A percentile compares a stretch with the other conserved stretches of the same genome.
phyloP scores from a whole-genome alignment of 106 monocot species.

The Allium cepa region DNA sequence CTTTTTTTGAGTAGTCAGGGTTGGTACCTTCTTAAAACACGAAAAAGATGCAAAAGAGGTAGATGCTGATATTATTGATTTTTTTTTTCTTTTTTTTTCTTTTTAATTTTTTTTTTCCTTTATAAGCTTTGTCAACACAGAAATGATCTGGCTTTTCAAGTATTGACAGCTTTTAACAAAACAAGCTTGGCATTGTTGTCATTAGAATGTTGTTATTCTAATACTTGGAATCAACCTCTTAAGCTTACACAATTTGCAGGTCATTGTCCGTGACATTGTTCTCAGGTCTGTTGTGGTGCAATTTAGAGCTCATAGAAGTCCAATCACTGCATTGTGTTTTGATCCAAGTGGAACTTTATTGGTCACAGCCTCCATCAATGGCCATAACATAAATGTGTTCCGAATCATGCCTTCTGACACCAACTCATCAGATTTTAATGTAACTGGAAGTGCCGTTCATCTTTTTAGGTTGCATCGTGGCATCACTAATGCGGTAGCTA shows the following conservation, averaged over 20 bases:
- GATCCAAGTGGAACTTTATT: conserved; percentile 90
- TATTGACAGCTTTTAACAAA: background rate
- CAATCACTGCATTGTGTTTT: conserved; percentile 90
- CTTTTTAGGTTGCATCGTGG: conserved; percentile 93
- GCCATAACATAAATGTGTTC: conserved; percentile 85
- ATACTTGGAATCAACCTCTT: conserved; percentile 2
- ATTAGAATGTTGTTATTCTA: background rate
- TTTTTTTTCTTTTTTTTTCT: too few species aligned
- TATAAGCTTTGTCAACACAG: too few species aligned
- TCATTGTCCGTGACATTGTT: conserved; percentile 86
- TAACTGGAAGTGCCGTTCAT: conserved; percentile 49
- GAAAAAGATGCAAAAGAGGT: too few species aligned
- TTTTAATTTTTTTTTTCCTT: too few species aligned
- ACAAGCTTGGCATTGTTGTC: background rate
- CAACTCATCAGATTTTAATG: conserved; percentile 25
- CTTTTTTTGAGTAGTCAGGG: too few species aligned
- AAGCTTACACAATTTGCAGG: conserved; percentile 25
- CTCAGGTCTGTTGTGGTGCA: conserved; percentile 78
- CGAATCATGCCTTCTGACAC: conserved; percentile 54
- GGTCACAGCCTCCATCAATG: conserved; percentile 86
- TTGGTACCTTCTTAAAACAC: too few species aligned
- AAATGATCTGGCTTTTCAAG: too few species aligned
- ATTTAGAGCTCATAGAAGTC: conserved; percentile 83
- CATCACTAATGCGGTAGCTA: conserved; percentile 86
- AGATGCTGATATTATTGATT: too few species aligned